Evolutionary conservation across 2,329 filamentous ascomycete species (phyloP), one percentile per base, ranked within the genome.

Genomic region (Colletotrichum filicis): DNA sequence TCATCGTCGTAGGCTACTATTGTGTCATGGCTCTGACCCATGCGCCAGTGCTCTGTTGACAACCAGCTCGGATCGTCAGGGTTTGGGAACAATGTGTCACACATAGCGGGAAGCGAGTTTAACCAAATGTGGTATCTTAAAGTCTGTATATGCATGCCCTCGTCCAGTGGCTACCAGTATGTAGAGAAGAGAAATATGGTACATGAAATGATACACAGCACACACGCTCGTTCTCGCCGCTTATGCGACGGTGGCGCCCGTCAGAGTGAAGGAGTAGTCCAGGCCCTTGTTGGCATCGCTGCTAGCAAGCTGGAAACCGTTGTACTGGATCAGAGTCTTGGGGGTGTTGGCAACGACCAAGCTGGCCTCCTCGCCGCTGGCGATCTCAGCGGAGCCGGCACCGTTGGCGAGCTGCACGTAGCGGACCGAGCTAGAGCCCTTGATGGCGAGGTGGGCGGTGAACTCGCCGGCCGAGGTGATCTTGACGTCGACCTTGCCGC

Each of bases 261-360:
- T 78, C 5, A 84, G 53, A 14, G 74, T 80, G 22, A 84, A 76
- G 6, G 79, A 80, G 66, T 85, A 86, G 58, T 85, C 80, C 24
- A 86, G 67, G 0, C 84, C 84, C 49, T 78, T 77, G 30, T 77
- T 82, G 0, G 82, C 83, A 26, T 82, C 83, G 3, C 78, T 77
- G 2, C 75, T 80, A n/a, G 55, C 70, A 24, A 85, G 76, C 37
- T 80, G 72, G 69, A 85, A 86, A 3, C 84, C 81, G 74, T 87
- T 85, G 73, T 86, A 88, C 60, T 83, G 76, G 30, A 86, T 79
- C 28, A 86, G 79, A 60, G 79, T 73, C 8, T 79, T 78, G 8
- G 87, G 86, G 3, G 87, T 87, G 74, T 88, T 88, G 16, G 81
- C 87, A 53, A 88, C 81, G 9, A 88, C 83, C 46, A 88, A 78